These are phyloP conservation scores for Ophiocordyceps unilateralis DNA, from an alignment of 2,329 filamentous ascomycete genomes.

Conservation along the genomic window DNA sequence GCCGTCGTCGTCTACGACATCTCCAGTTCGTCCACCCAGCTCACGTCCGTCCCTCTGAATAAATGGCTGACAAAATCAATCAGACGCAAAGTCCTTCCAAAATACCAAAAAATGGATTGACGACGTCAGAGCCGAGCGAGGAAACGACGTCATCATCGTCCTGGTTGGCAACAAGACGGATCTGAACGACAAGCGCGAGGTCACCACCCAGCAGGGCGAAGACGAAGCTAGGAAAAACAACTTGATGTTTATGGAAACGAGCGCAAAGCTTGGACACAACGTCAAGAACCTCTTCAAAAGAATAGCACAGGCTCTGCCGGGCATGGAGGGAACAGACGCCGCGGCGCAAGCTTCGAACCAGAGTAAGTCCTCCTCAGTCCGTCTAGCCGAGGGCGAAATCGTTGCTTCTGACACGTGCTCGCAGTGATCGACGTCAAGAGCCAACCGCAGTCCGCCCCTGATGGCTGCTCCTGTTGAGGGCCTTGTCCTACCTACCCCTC, in stretches of 20 bases:
- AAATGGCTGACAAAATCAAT: not conserved
- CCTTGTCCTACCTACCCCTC: too few species aligned
- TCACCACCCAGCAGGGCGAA: slow-evolving; percentile 89
- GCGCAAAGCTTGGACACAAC: slow-evolving; percentile 93
- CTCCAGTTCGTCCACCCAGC: slow-evolving; percentile 44
- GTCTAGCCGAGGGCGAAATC: not conserved
- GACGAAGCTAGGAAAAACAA: slow-evolving; percentile 97
- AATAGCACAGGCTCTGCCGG: slow-evolving; percentile 93
- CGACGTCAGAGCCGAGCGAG: slow-evolving; percentile 87
- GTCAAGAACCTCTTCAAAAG: slow-evolving; percentile 95
- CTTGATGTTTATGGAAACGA: slow-evolving; percentile 98
- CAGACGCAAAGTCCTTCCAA: slow-evolving; percentile 88
- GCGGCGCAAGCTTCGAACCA: slow-evolving; percentile 56
- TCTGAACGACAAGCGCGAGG: slow-evolving; percentile 93
- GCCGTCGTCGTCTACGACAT: slow-evolving; percentile 99
- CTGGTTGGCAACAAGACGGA: slow-evolving; percentile 98
- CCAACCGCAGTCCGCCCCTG: slow-evolving; percentile 49
- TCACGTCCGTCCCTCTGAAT: not conserved
- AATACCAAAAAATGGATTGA: slow-evolving; percentile 99
- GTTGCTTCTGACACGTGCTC: not conserved
- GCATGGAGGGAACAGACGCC: slow-evolving; percentile 85
- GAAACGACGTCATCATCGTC: slow-evolving; percentile 97
- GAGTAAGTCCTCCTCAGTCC: slow-evolving; percentile 40
- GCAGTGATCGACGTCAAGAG: slow-evolving; percentile 88
- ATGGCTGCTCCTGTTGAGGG: slow-evolving; percentile 39